Percentiles rank a stretch among this genome's conserved stretches.
phyloP scores from a whole-genome alignment of 768 basidiomycete genomes.

The Russula ochroleuca region DNA sequence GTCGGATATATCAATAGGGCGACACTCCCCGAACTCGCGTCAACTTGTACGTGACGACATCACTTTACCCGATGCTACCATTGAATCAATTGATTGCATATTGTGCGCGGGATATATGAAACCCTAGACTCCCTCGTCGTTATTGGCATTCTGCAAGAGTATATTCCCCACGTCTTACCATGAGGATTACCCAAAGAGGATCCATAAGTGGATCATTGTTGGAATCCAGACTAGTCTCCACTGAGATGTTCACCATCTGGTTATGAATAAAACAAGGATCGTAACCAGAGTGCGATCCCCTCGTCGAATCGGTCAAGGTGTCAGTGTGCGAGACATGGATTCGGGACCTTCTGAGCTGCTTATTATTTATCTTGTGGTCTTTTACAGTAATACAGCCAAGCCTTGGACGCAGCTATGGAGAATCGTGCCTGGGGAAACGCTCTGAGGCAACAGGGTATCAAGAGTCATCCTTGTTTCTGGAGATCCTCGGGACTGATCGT shows the following conservation, averaged over 20 bases:
- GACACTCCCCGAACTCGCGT: too few relatives aligned
- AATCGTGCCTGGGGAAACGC: neutral
- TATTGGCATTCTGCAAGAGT: neutral
- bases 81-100: too few relatives aligned
- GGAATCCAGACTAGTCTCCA: neutral
- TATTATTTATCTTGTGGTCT: too few relatives aligned
- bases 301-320: slow-evolving; percentile 7
- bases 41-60: neutral
- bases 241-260: too few relatives aligned
- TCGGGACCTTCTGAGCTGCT: neutral
- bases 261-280: neutral
- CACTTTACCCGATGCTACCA: neutral
- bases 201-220: neutral
- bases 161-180: neutral
- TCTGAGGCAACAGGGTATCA: too few relatives aligned
- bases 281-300: slow-evolving; percentile 1
- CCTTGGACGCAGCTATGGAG: neutral
- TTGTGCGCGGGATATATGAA: too few relatives aligned
- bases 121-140: neutral
- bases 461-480: too few relatives aligned
- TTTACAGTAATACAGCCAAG: neutral
- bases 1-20: too few relatives aligned
- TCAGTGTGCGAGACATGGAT: neutral
- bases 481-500: neutral
- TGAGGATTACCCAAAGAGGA: too few relatives aligned